These are phyloP conservation scores for Eimeria acervulina DNA, from an alignment of 169 alveolate species.

Conservation along the genomic window DNA sequence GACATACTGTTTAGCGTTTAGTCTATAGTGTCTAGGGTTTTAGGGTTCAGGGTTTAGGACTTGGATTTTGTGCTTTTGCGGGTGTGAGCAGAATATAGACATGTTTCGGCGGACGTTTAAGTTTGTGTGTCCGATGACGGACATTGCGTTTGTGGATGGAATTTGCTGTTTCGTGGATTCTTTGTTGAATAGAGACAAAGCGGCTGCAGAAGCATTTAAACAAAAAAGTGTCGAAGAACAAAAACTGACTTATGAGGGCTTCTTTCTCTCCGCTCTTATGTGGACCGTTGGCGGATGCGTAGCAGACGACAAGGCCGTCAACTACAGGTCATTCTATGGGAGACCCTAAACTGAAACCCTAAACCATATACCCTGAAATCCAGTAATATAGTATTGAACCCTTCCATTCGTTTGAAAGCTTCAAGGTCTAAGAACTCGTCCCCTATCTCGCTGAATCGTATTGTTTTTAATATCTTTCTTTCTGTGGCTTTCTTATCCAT, in stretches of 20 bases:
- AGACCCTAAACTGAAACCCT: neutral
- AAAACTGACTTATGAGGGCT: constrained; percentile 95
- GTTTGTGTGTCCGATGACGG: constrained; percentile 93
- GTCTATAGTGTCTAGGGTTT: too few relatives aligned
- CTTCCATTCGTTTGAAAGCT: too few relatives aligned
- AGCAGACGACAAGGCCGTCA: constrained; percentile 93
- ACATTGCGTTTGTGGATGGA: constrained; percentile 93
- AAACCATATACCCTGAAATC: too few relatives aligned
- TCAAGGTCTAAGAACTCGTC: neutral
- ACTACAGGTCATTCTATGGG: constrained; percentile 81
- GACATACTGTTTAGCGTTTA: too few relatives aligned
- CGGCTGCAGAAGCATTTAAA: constrained; percentile 89
- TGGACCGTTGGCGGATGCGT: constrained; percentile 97
- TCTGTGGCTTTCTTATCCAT: too few relatives aligned
- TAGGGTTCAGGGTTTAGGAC: neutral
- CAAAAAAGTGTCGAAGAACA: constrained; percentile 93
- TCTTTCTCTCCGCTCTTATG: constrained; percentile 95
- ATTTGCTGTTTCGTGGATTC: constrained; percentile 94
- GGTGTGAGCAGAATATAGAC: constrained; percentile 87
- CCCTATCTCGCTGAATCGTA: neutral
- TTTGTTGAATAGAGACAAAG: constrained; percentile 90
- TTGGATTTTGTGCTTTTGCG: neutral
- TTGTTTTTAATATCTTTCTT: neutral
- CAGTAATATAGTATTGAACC: too few relatives aligned
- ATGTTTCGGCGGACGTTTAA: constrained; percentile 89